Evolutionary conservation across 805 yeast genomes (phyloP), one percentile per base, ranked within the genome.

Genomic region (Yamadazyma paraphyllophila): DNA sequence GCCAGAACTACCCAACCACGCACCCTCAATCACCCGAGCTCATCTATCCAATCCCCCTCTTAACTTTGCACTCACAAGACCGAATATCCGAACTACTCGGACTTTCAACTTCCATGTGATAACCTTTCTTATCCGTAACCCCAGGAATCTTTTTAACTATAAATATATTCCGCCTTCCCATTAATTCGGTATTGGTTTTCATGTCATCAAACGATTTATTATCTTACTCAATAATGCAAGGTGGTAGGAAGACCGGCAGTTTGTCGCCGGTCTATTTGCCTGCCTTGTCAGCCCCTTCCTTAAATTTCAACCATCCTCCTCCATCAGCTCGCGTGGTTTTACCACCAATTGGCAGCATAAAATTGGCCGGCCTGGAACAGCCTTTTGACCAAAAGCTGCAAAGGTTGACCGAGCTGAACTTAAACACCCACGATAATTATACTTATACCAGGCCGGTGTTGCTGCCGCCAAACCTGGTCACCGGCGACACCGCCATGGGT

Each of bases 191-290:
- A 14, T 15, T 20, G n/a, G n/a, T n/a, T n/a, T 16, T n/a, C 27
- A 60, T 61, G 58, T 54, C 61, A 39, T 56, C 66, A 14, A 61
- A 60, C 57, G 75, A 70, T 49, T 62, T 70, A 37, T 57, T 68
- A 46, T 55, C 66, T 41, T 70, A 70, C 49, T 69, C 74, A 30
- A 70, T 70, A 44, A 69, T 69, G 73, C 57, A 59, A 39, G 39
- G 41, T 14, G 48, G 45, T 11, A 37, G 38, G 14, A 46, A 45
- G 16, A n/a, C 31, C 15, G 35, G 62, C 61, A 11, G 33, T 15
- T 15, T 25, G 14, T 39, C 37, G 10, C 36, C 46, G 3, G 29
- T 38, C 15, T 14, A 15, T 11, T 34, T 43, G 27, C 48, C 48
- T 32, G 39, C 39, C 8, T 16, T 36, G 12, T 9, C 35, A 7